Percentiles rank a stretch among this genome's conserved stretches.
These are phyloP conservation scores for Penicillium daleae DNA, from an alignment of 495 filamentous ascomycete genomes.

Conservation along the genomic window DNA sequence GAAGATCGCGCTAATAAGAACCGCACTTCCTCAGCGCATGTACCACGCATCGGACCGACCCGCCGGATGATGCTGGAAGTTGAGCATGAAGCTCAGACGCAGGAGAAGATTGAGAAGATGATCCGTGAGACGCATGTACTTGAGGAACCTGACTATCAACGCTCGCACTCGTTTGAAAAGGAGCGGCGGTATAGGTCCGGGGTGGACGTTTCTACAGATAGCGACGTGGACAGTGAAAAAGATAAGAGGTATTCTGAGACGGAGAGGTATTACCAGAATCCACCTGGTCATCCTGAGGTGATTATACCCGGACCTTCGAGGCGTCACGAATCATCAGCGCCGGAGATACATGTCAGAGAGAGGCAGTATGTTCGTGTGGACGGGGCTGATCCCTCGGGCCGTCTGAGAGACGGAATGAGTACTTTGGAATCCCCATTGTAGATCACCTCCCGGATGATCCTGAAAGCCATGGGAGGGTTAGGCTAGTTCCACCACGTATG, in stretches of 20 bases:
- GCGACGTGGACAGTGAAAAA: neutral
- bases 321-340: neutral
- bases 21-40: neutral
- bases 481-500: neutral
- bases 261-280: neutral
- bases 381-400: too few species aligned
- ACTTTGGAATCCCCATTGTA: neutral
- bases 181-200: too few species aligned
- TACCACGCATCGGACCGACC: neutral
- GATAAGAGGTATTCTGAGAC: neutral
- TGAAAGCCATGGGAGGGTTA: neutral
- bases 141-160: neutral
- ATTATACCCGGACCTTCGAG: neutral
- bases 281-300: too few species aligned
- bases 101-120: neutral
- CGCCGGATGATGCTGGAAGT: slow-evolving; percentile 1
- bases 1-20: neutral
- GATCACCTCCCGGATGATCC: neutral
- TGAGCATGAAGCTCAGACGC: neutral
- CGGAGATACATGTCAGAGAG: neutral
- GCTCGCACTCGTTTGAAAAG: too few species aligned
- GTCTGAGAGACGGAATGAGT: neutral
- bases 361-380: neutral
- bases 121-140: neutral
- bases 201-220: neutral